Evolutionary conservation across 1,139 yeast genomes (phyloP).

Genomic region (Yamadazyma buinensis): DNA sequence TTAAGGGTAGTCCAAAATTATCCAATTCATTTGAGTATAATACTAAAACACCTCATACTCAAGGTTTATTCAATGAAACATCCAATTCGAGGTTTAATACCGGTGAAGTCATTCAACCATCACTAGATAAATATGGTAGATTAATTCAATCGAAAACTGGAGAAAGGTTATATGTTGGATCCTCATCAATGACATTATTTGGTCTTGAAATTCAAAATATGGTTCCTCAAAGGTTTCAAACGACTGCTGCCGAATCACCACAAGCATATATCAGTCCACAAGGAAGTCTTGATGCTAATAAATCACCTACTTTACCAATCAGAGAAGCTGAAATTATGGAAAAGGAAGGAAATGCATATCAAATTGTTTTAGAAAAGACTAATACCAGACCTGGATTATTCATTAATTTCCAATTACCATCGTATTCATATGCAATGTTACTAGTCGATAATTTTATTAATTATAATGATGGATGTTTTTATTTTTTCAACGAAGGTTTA

Average conservation of each 20-base stretch:
- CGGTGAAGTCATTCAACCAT: constrained; percentile 57
- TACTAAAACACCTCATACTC: constrained; percentile 13
- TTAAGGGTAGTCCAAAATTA: constrained; percentile 9
- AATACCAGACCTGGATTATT: constrained; percentile 65
- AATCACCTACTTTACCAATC: constrained; percentile 14
- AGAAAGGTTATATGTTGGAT: constrained; percentile 70
- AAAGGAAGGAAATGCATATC: constrained; percentile 72
- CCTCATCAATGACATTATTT: constrained; percentile 77
- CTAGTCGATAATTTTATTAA: constrained; percentile 73
- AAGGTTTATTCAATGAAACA: constrained; percentile 12
- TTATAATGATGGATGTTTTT: constrained; percentile 81
- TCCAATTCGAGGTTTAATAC: constrained; percentile 12
- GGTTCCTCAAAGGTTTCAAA: constrained; percentile 30
- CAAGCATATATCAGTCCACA: constrained; percentile 1
- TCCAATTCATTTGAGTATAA: constrained; percentile 14
- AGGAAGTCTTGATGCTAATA: no score
- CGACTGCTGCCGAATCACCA: constrained; percentile 2
- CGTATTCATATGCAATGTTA: constrained; percentile 72
- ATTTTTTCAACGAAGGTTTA: constrained; percentile 78
- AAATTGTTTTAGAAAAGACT: constrained; percentile 63
- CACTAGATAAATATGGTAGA: constrained; percentile 66
- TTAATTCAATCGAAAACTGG: constrained; percentile 71
- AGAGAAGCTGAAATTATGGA: constrained; percentile 51
- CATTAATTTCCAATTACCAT: constrained; percentile 68
- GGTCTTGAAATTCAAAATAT: constrained; percentile 71